phyloP scores from a whole-genome alignment of 2,329 filamentous ascomycete genomes.

The Sarocladium brachiariae region DNA sequence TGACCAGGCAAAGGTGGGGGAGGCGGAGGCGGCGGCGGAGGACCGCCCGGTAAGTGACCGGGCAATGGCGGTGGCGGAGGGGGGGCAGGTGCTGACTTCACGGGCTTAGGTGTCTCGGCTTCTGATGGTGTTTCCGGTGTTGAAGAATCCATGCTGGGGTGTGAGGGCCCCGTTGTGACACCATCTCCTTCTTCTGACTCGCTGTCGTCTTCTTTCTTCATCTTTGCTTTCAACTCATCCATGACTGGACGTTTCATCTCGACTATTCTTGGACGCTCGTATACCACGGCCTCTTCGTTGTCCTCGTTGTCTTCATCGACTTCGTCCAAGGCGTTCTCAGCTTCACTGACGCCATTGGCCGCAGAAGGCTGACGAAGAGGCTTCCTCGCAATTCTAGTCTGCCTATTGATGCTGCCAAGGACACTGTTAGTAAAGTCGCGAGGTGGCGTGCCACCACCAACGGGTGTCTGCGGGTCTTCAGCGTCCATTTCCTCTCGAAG shows the following conservation, averaged over 20 bases:
- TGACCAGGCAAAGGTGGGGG: constrained; percentile 18
- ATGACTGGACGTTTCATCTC: constrained; percentile 67
- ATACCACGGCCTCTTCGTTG: constrained; percentile 54
- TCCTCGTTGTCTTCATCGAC: constrained; percentile 44
- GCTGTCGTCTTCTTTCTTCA: constrained; percentile 65
- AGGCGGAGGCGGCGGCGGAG: constrained; percentile 33
- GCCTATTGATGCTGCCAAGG: constrained; percentile 63
- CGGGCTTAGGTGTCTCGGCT: constrained; percentile 49
- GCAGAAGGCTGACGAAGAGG: constrained; percentile 33
- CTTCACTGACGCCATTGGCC: constrained; percentile 25
- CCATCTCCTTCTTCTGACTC: constrained; percentile 64
- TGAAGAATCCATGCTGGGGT: constrained; percentile 66
- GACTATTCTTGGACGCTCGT: constrained; percentile 73
- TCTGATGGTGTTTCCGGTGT: constrained; percentile 62
- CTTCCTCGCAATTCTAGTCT: constrained; percentile 49
- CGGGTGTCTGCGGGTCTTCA: constrained; percentile 41
- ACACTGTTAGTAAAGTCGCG: constrained; percentile 64
- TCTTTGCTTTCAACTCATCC: constrained; percentile 68
- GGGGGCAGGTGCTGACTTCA: constrained; percentile 24
- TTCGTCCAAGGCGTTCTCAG: constrained; percentile 36
- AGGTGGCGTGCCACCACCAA: constrained; percentile 44
- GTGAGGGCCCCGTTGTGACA: constrained; percentile 66
- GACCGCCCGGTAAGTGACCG: constrained; percentile 30
- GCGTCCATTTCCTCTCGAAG: constrained; percentile 86
- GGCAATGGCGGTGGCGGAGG: constrained; percentile 42